Evolutionary conservation across 345 rosid genomes (phyloP), one percentile per base, ranked within the genome.

Genomic region (Salix suchowensis): DNA sequence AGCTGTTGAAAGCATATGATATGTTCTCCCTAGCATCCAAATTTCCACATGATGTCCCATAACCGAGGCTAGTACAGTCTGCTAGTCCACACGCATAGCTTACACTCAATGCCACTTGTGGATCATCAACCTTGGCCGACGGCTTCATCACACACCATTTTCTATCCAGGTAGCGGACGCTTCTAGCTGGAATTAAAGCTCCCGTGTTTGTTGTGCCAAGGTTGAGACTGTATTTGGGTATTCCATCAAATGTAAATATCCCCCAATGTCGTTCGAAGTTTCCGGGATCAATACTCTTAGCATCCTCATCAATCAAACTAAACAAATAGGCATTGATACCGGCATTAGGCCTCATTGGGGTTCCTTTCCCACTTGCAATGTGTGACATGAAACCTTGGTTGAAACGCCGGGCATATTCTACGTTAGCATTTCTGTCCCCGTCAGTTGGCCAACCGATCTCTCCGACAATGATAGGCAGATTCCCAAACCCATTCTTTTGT

Each of bases 401-500:
- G 85, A 96, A 96, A 23, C 92, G 80, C 21, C 78, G 87, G 21
- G 97, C 96, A 75, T 86, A 37, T n/a, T 68, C 79, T 0, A 81
- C 10, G 44, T 85, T 94, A 5, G 98, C 98, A 66, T 85, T 84
- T 0, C 66, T 77, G 69, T 89, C 92, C 16, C 98, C 97, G 58
- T 96, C 99, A 2, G 96, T 89, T 0, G 94, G 97, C 99, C 99
- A 96, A 0, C 98, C 96, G 2, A 96, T 96, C 82, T 96, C 98
- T 1, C 98, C 99, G 32, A 94, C 75, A 65, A 96, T 84, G 67
- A 96, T 85, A 15, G 92, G 92, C 80, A 91, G 37, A 36, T 89
- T 88, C 18, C 84, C 86, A 70, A 91, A 96, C 2, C 99, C 97
- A 62, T 90, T 92, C 65, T 91, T 94, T 73, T 92, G 95, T 0